Evolutionary conservation across 2,329 filamentous ascomycete genomes (phyloP), one percentile per base, ranked within the genome.

Genomic region (Capronia coronata): DNA sequence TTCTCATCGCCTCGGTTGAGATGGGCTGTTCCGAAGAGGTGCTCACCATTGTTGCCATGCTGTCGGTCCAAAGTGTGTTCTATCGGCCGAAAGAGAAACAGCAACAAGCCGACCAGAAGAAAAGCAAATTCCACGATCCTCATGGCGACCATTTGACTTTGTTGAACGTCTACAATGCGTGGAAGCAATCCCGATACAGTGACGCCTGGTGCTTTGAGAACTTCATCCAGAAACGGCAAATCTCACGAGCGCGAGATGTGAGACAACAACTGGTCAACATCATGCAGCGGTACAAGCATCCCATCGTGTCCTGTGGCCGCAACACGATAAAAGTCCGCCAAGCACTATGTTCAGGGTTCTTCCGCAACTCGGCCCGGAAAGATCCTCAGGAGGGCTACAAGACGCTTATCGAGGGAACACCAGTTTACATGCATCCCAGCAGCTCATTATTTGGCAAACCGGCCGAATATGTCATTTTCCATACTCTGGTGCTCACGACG

Each of bases 61-160:
- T 98, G 48, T 90, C 86, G 32, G 82, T 93, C 8, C 82, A 85
- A 48, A 86, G 80, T 2, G 81, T 96, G 37, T 98, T 97, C 70
- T 94, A 96, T 68, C 83, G 94, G 0, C 93, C 94, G 0, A 95
- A 96, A 63, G 94, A 98, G 65, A 98, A 98, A 71, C 91, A 97
- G 64, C 78, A 86, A 41, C 88, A 95, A 67, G 93, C 94, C 2
- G 93, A 98, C 64, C 87, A 96, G 68, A 97, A 97, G 74, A 96
- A 96, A 69, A 78, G 89, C 58, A 96, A 96, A 66, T 98, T 98
- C 71, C 88, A 96, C 70, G 93, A 98, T 63, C 86, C 91, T 0
- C 82, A 88, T 49, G 93, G 93, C 45, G 93, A 98, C 64, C 93
- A 98, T 63, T 75, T 98, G 10, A 98, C 93, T 0, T 76, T 97